Evolutionary conservation across 2,329 filamentous ascomycete species (phyloP).

Genomic region (Rhynchosporium secalis): DNA sequence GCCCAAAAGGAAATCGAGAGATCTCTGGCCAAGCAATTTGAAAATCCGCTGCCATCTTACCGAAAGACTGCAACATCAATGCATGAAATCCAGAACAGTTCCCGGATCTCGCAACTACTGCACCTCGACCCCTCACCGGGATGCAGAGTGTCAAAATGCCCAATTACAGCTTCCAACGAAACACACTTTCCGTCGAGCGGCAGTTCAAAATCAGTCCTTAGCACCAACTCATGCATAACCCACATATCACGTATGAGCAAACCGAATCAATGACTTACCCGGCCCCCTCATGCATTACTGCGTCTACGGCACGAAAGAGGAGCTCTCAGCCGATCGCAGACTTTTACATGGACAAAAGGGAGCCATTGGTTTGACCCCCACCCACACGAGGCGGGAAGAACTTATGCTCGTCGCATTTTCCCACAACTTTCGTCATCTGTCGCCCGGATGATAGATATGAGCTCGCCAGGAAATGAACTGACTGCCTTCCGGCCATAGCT

Average conservation of each 20-base stretch:
- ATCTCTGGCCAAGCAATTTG: not conserved
- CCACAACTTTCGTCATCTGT: not conserved
- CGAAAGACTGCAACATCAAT: not conserved
- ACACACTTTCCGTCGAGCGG: not conserved
- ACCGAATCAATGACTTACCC: slow-evolving; percentile 16
- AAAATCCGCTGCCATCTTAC: not conserved
- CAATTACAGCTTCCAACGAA: not conserved
- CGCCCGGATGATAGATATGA: slow-evolving; percentile 9
- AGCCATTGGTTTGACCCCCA: not conserved
- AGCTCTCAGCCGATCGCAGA: slow-evolving; percentile 15
- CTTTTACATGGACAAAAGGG: not conserved
- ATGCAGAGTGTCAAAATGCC: not conserved
- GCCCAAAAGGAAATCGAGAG: not conserved
- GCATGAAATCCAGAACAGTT: not conserved
- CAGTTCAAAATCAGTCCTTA: not conserved
- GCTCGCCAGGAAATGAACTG: slow-evolving; percentile 14
- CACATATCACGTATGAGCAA: slow-evolving; percentile 11
- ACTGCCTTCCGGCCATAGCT: slow-evolving; percentile 20
- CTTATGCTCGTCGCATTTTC: not conserved
- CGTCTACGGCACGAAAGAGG: slow-evolving; percentile 18
- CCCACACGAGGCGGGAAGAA: not conserved
- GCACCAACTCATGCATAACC: not conserved
- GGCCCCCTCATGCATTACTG: slow-evolving; percentile 16
- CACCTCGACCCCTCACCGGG: not conserved
- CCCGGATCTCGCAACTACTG: not conserved